These are phyloP conservation scores for Sparassis latifolia DNA, from an alignment of 1,284 basidiomycete genomes.

Conservation along the genomic window DNA sequence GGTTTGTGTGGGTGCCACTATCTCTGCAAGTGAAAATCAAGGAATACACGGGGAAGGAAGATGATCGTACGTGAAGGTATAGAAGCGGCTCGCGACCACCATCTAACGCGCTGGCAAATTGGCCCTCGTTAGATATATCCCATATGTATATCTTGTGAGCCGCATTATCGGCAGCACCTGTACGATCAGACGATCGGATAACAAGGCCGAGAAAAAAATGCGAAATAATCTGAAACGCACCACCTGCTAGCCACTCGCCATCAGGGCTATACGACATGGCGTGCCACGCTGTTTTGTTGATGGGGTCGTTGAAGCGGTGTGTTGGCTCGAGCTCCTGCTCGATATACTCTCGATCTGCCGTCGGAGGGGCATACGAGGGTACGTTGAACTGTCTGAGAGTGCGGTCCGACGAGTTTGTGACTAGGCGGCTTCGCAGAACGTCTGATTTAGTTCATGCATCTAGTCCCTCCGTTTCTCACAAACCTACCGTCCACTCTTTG, in stretches of 20 bases:
- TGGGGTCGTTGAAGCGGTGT: slow-evolving; percentile 89
- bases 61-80: slow-evolving; percentile 66
- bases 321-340: slow-evolving; percentile 73
- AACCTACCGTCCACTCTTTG: slow-evolving; percentile 67
- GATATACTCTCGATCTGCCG: slow-evolving; percentile 34
- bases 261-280: slow-evolving; percentile 77
- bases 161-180: slow-evolving; percentile 88
- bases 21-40: neutral
- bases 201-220: too few relatives aligned
- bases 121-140: slow-evolving; percentile 87
- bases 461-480: neutral
- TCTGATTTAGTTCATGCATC: neutral
- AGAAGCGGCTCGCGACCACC: slow-evolving; percentile 89
- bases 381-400: slow-evolving; percentile 77
- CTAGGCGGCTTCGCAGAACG: slow-evolving; percentile 54
- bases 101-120: slow-evolving; percentile 85
- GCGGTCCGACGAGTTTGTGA: slow-evolving; percentile 90
- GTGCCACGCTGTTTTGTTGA: slow-evolving; percentile 77
- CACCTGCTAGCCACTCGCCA: slow-evolving; percentile 93
- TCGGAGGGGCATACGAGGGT: slow-evolving; percentile 44
- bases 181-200: too few relatives aligned
- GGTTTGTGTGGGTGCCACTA: slow-evolving; percentile 94
- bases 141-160: slow-evolving; percentile 97
- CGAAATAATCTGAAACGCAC: slow-evolving; percentile 29
- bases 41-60: neutral